Evolutionary conservation across 108 stramenopile species (phyloP).

Genomic region (Nannochloropsis gaditana): DNA sequence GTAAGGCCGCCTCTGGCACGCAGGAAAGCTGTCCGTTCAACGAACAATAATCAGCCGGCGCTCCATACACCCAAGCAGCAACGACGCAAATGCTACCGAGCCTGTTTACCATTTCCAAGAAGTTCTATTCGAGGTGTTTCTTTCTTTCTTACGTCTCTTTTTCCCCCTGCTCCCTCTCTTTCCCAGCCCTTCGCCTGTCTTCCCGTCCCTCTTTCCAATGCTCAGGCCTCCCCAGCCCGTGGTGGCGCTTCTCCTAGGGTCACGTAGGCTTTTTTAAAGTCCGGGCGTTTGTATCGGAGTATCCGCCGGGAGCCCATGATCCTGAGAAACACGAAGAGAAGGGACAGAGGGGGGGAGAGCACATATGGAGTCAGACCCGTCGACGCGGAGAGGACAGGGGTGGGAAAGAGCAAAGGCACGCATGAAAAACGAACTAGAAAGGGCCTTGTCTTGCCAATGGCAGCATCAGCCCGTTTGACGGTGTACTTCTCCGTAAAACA

Average conservation of each 20-base stretch:
- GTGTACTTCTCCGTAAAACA: too few species aligned
- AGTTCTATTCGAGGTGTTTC: not conserved
- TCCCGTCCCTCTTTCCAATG: not conserved
- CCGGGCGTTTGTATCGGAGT: not conserved
- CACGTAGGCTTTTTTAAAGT: not conserved
- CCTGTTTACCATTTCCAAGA: too few species aligned
- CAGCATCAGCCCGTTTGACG: too few species aligned
- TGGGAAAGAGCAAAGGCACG: not conserved
- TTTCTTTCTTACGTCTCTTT: not conserved
- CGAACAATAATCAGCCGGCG: too few species aligned
- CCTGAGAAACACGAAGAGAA: not conserved
- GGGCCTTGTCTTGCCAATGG: not conserved
- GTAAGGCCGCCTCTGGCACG: too few species aligned
- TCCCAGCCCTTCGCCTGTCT: too few species aligned
- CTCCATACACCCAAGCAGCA: too few species aligned
- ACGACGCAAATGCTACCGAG: too few species aligned
- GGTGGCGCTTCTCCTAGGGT: not conserved
- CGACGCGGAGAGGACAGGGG: not conserved
- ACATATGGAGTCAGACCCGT: not conserved
- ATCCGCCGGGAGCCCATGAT: not conserved
- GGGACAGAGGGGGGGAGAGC: not conserved
- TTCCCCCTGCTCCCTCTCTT: not conserved
- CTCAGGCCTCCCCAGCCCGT: not conserved
- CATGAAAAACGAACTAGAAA: not conserved
- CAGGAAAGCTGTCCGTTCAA: too few species aligned